A percentile compares a stretch with the other conserved stretches of the same genome.
Evolutionary conservation across 2,329 filamentous ascomycete genomes (phyloP).

Genomic region (Daldinia eschscholtzii): DNA sequence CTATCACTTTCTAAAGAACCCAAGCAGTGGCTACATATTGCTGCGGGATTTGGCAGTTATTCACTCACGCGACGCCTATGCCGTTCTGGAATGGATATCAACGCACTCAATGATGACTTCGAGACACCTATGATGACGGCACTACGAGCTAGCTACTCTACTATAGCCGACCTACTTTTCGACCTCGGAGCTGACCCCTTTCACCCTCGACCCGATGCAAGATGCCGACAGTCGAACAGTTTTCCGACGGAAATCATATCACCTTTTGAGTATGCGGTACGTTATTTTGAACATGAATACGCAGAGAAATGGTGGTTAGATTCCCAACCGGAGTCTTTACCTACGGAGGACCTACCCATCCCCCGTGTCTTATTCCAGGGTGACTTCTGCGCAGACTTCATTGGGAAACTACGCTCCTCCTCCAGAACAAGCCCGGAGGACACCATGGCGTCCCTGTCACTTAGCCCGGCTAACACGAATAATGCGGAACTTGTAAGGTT

Average conservation of each 20-base stretch:
- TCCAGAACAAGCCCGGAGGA: neutral
- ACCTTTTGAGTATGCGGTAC: slow-evolving; percentile 31
- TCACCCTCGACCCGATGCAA: slow-evolving; percentile 16
- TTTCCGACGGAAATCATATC: slow-evolving; percentile 16
- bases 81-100: slow-evolving; percentile 27
- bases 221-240: slow-evolving; percentile 7
- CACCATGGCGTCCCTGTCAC: neutral
- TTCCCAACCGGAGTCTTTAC: neutral
- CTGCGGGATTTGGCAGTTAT: slow-evolving; percentile 9
- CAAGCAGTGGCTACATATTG: slow-evolving; percentile 27
- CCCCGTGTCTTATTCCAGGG: slow-evolving; percentile 1
- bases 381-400: neutral
- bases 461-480: neutral
- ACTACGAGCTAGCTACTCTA: neutral
- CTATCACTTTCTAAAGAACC: neutral
- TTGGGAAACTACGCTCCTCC: neutral
- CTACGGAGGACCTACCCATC: slow-evolving; percentile 14
- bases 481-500: neutral
- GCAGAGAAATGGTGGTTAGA: slow-evolving; percentile 26
- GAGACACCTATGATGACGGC: slow-evolving; percentile 31
- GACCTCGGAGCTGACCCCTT: slow-evolving; percentile 34
- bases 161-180: slow-evolving; percentile 13
- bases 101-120: slow-evolving; percentile 14
- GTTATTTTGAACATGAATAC: neutral
- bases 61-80: slow-evolving; percentile 27